Conservation (phyloP, 257 asterid species). For the Solanum sparsipilum region DNA sequence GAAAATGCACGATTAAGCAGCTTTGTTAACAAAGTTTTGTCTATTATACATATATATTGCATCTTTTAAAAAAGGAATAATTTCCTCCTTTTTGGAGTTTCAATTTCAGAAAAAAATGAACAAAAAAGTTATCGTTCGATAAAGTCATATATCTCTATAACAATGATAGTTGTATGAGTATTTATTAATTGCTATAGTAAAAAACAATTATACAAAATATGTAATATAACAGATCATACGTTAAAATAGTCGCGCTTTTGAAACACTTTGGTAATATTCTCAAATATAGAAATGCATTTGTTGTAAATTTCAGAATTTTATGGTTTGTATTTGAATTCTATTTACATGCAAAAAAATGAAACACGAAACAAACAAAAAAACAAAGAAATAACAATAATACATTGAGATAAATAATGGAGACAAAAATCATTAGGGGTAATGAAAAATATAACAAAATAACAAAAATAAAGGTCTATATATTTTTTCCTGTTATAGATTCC, state of each 20-base stretch:
- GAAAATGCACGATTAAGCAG: conserved; percentile 2
- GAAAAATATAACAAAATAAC: not conserved
- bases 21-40: conserved; percentile 4
- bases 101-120: not conserved
- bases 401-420: not conserved
- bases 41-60: not conserved
- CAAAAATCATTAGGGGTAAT: not conserved
- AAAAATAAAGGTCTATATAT: not conserved
- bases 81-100: not conserved
- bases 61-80: not conserved
- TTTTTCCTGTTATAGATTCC: not conserved
- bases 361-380: not conserved
- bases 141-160: not conserved
- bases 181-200: not conserved
- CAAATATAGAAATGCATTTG: not conserved
- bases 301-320: not conserved
- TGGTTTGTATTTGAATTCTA: not conserved
- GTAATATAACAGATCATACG: not conserved
- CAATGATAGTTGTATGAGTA: not conserved
- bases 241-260: accelerated
- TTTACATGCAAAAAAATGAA: not conserved
- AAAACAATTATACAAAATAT: too few relatives aligned
- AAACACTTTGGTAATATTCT: not conserved
- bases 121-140: not conserved
- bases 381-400: not conserved